A percentile compares a stretch with the other conserved stretches of the same genome.
phyloP scores from a whole-genome alignment of 805 yeast genomes.

The Nadsonia fulvescens region DNA sequence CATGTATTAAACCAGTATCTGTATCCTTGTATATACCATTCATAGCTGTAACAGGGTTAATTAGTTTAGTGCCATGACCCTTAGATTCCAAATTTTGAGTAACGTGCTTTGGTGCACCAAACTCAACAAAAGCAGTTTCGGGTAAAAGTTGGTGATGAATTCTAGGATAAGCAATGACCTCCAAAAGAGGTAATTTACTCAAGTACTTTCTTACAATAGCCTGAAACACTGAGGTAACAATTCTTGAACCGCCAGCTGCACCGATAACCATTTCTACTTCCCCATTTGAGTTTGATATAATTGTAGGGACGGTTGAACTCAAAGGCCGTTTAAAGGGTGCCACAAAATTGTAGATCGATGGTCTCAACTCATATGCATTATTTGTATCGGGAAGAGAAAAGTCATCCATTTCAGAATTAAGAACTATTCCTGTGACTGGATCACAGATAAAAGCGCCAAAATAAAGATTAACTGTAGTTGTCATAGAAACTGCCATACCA shows the following conservation, averaged over 20 bases:
- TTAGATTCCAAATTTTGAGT: slow-evolving; percentile 20
- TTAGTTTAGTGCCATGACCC: slow-evolving; percentile 32
- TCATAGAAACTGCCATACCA: slow-evolving; percentile 69
- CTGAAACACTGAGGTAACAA: slow-evolving; percentile 67
- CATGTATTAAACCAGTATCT: slow-evolving; percentile 31
- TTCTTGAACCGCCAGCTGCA: slow-evolving; percentile 88
- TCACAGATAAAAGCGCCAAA: slow-evolving; percentile 80
- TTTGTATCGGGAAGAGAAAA: slow-evolving; percentile 53
- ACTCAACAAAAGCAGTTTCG: slow-evolving; percentile 43
- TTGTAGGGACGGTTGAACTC: slow-evolving; percentile 66
- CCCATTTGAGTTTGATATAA: slow-evolving; percentile 26
- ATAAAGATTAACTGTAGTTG: slow-evolving; percentile 70
- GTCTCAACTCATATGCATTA: slow-evolving; percentile 66
- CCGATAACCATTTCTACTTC: slow-evolving; percentile 57
- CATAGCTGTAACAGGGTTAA: slow-evolving; percentile 36
- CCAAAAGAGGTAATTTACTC: slow-evolving; percentile 38
- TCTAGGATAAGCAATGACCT: slow-evolving; percentile 63
- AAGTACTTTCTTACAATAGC: slow-evolving; percentile 52
- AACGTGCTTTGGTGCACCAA: slow-evolving; percentile 22
- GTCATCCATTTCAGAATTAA: slow-evolving; percentile 91
- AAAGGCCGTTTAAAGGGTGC: slow-evolving; percentile 67
- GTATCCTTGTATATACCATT: slow-evolving; percentile 28
- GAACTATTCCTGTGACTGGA: slow-evolving; percentile 58
- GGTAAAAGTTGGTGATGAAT: slow-evolving; percentile 84
- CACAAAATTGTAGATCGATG: slow-evolving; percentile 65